Evolutionary conservation across 179 eudicot species (phyloP).

Genomic region (Amaranthus tricolor): DNA sequence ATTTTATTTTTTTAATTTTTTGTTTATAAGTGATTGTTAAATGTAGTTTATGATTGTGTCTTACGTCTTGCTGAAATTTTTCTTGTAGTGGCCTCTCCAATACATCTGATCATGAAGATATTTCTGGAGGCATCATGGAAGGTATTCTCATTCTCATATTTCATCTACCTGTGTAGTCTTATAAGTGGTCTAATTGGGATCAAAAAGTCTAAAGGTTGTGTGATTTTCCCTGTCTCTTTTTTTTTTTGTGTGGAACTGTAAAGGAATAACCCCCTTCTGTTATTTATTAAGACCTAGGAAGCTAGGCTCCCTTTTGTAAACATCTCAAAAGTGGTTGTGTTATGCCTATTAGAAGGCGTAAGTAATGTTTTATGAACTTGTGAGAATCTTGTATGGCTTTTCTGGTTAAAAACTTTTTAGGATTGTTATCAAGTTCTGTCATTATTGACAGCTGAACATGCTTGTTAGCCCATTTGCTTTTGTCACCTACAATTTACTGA

Average conservation of each 20-base stretch:
- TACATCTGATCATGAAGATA: slow-evolving; percentile 27
- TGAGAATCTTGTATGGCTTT: not conserved
- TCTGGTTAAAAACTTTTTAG: not conserved
- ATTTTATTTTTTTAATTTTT: too few relatives aligned
- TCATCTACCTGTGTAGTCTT: not conserved
- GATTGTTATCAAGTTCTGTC: not conserved
- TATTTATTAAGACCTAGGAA: too few relatives aligned
- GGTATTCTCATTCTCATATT: slow-evolving; percentile 22
- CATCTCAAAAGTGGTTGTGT: not conserved
- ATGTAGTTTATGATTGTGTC: not conserved
- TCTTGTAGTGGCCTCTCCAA: slow-evolving; percentile 48
- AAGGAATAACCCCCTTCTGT: not conserved
- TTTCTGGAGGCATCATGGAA: slow-evolving; percentile 26
- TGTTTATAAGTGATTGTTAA: not conserved
- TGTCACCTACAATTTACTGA: not conserved
- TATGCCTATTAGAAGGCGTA: not conserved
- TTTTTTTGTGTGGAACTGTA: not conserved
- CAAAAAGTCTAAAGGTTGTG: not conserved
- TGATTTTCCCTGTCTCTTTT: not conserved
- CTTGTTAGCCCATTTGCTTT: not conserved
- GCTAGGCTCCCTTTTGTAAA: not conserved
- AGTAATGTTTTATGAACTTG: not conserved
- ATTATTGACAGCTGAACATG: not conserved
- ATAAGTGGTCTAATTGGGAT: not conserved
- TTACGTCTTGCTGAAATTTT: not conserved